phyloP scores from a whole-genome alignment of 106 monocot species.

The Allium cepa region DNA sequence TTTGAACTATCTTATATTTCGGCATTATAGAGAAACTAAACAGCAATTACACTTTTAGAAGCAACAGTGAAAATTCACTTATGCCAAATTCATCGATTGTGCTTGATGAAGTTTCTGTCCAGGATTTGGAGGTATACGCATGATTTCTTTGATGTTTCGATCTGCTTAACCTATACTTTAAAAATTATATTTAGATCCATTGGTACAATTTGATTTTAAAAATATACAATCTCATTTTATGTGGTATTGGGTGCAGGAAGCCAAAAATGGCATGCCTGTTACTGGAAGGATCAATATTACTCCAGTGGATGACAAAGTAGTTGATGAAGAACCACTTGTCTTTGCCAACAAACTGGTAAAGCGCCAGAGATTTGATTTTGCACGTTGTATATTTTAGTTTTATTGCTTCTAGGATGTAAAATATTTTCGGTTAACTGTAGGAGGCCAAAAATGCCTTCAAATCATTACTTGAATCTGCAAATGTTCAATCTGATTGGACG shows the following conservation, averaged over 20 bases:
- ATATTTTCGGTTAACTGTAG: constrained; percentile 22
- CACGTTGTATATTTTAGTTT: too few relatives aligned
- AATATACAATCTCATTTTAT: not conserved
- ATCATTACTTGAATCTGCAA: constrained; percentile 71
- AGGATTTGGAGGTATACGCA: constrained; percentile 57
- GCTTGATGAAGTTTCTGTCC: constrained; percentile 42
- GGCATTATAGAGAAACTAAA: too few relatives aligned
- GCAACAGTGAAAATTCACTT: constrained; percentile 21
- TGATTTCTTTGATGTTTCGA: too few relatives aligned
- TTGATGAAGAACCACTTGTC: constrained; percentile 66
- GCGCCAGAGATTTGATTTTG: too few relatives aligned
- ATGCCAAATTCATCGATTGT: constrained; percentile 17
- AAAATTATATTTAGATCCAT: not conserved
- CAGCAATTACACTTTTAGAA: constrained; percentile 19
- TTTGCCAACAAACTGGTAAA: constrained; percentile 92
- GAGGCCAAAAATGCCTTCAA: constrained; percentile 99
- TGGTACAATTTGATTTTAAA: not conserved
- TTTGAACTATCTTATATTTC: too few relatives aligned
- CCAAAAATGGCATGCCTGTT: constrained; percentile 46
- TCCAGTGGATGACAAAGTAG: constrained; percentile 63
- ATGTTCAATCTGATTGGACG: constrained; percentile 95
- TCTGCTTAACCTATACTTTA: too few relatives aligned
- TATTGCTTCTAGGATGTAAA: not conserved
- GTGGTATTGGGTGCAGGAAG: constrained; percentile 47
- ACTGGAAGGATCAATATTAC: constrained; percentile 59